Evolutionary conservation across 179 eudicot genomes (phyloP), one percentile per base, ranked within the genome.

Genomic region (Camellia oleifera): DNA sequence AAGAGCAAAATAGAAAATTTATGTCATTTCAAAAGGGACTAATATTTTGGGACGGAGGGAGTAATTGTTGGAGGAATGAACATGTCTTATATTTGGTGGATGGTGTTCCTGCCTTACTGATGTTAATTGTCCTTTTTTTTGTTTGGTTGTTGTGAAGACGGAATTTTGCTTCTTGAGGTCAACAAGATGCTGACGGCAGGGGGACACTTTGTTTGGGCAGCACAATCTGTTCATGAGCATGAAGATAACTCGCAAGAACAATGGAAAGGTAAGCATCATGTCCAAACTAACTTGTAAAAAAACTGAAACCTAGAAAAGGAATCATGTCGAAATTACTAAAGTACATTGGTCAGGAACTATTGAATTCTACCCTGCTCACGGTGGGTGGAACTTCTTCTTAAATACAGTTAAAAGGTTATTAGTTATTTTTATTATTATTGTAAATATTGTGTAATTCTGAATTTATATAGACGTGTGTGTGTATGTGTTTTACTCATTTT

Each of bases 121-220:
- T 81, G 50, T 42, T 75, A 54, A 68, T 14, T 69, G 23, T 63
- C 7, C 11, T 20, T 50, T 64, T n/a, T 69, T 76, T 72, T n/a
- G 17, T 45, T 71, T 79, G 52, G 1, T 77, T 84, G n/a, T 74
- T 72, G 60, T 77, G 82, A 83, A 91, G 94, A 87, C 84, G 94
- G 92, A 58, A 88, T 91, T 80, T 81, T 87, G 88, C 91, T 91
- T 81, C 91, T 91, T 46, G 94, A 91, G 84, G 91, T 86, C 48
- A 83, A 89, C 79, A 84, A 92, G 78, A 65, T 91, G 86, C 83
- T 91, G 40, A 85, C 89, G n/a, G n/a, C n/a, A 62, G 92, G 94
- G 81, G 91, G 92, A 72, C 87, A 88, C 82, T 91, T 91, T 78
- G 84, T 81, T 42, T 91, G 92, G 94, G 90, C 90, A 42, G 88